Evolutionary conservation across 2,329 filamentous ascomycete species (phyloP).

Genomic region (Gaeumannomyces sp.): DNA sequence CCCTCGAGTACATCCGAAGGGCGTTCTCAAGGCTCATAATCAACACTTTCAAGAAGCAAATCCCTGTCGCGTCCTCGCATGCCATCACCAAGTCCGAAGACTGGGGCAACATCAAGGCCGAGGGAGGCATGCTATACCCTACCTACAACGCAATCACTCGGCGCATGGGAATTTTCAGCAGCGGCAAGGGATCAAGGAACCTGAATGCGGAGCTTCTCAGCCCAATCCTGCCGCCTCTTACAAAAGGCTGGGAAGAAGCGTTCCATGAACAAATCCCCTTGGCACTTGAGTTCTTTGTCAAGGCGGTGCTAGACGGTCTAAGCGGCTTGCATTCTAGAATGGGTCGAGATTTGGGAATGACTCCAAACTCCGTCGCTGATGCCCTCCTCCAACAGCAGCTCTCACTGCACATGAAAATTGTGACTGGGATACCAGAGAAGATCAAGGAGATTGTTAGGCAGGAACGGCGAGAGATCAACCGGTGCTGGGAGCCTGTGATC

Average conservation of each 20-base stretch:
- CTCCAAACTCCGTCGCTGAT: too few species aligned
- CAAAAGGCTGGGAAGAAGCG: neutral
- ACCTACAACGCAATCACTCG: neutral
- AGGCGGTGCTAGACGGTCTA: neutral
- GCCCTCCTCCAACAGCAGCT: neutral
- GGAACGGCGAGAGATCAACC: neutral
- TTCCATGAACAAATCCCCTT: neutral
- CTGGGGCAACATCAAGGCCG: neutral
- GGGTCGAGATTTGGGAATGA: neutral
- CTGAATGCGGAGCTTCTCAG: constrained; percentile 2
- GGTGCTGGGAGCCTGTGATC: neutral
- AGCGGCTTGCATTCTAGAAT: neutral
- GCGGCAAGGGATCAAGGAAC: neutral
- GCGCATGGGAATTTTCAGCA: neutral
- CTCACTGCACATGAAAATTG: neutral
- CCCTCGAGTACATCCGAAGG: neutral
- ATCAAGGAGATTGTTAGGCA: neutral
- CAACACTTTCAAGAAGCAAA: neutral
- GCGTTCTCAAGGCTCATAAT: neutral
- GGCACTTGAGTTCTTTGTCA: neutral
- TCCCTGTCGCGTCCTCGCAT: neutral
- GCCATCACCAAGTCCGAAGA: neutral
- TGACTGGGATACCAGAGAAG: neutral
- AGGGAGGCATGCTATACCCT: neutral
- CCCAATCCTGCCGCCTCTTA: neutral